Conservation (phyloP, 2,329 filamentous ascomycete genomes). For the Talaromyces funiculosus region DNA sequence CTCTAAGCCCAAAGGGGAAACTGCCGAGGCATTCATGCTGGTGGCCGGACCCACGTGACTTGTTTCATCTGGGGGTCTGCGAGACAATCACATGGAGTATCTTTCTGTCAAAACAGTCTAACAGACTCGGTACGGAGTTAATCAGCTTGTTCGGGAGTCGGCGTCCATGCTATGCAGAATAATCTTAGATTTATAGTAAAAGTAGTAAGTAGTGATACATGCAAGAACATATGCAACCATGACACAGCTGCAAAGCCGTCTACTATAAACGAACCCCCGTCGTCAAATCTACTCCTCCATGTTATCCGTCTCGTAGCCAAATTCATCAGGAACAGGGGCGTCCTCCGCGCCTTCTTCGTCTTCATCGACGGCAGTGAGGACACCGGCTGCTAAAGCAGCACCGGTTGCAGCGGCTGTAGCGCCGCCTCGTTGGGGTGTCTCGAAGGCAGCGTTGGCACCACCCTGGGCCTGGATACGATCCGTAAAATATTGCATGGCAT, state of each 20-base stretch:
- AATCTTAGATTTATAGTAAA: background rate
- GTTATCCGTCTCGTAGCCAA: constrained; percentile 42
- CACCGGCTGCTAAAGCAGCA: constrained; percentile 68
- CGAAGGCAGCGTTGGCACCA: constrained; percentile 28
- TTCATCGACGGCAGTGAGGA: constrained; percentile 82
- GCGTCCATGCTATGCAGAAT: background rate
- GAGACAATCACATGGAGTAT: background rate
- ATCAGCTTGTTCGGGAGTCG: background rate
- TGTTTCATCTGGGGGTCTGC: too few species aligned
- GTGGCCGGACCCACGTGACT: constrained; percentile 1
- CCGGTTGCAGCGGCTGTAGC: constrained; percentile 35
- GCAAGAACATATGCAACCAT: constrained; percentile 9
- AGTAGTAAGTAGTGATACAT: constrained; percentile 15
- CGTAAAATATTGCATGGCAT: constrained; percentile 30
- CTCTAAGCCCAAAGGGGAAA: background rate
- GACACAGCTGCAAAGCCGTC: background rate
- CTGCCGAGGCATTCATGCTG: background rate
- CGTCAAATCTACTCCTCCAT: constrained; percentile 25
- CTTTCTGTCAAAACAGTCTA: too few species aligned
- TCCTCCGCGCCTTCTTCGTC: constrained; percentile 46
- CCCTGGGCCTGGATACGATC: constrained; percentile 40
- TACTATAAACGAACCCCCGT: background rate
- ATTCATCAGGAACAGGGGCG: constrained; percentile 43
- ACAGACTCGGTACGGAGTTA: background rate
- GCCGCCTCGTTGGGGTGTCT: constrained; percentile 28